Evolutionary conservation across 2,329 filamentous ascomycete genomes (phyloP).

Genomic region (Sclerotinia trifoliorum): DNA sequence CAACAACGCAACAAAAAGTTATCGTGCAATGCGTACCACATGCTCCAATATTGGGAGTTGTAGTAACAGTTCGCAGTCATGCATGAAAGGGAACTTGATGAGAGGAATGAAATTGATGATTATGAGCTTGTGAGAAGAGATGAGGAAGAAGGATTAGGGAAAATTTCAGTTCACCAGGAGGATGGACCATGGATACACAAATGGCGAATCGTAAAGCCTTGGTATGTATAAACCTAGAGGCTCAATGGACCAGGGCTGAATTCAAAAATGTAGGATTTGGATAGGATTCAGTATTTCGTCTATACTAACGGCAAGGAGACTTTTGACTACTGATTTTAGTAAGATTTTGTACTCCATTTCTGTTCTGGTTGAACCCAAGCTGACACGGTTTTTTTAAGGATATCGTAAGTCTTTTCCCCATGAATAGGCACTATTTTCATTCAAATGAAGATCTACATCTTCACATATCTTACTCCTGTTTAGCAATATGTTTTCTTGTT

Average conservation of each 20-base stretch:
- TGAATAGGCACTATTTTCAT: background rate
- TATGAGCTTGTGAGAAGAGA: conserved; percentile 9
- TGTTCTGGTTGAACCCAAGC: background rate
- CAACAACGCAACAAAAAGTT: background rate
- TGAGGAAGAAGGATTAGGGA: conserved; percentile 9
- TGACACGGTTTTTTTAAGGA: background rate
- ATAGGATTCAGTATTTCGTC: conserved; percentile 17
- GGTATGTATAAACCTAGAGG: background rate
- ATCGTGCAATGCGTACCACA: background rate
- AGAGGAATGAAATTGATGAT: background rate
- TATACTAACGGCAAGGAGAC: conserved; percentile 25
- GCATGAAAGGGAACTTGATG: conserved; percentile 6
- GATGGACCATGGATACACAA: conserved; percentile 16
- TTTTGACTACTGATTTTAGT: conserved; percentile 35
- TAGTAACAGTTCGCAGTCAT: conserved; percentile 8
- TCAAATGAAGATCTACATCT: background rate
- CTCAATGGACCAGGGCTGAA: background rate
- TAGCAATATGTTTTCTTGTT: conserved; percentile 35
- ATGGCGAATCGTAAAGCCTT: conserved; percentile 10
- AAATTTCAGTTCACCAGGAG: background rate
- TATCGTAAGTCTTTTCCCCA: conserved; percentile 11
- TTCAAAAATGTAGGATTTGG: conserved; percentile 7
- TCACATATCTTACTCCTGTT: conserved; percentile 29
- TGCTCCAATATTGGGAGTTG: background rate
- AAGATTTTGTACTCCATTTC: conserved; percentile 23